A percentile compares a stretch with the other conserved stretches of the same genome.
phyloP scores from a whole-genome alignment of 805 yeast genomes.

The Saturnispora zaruensis region DNA sequence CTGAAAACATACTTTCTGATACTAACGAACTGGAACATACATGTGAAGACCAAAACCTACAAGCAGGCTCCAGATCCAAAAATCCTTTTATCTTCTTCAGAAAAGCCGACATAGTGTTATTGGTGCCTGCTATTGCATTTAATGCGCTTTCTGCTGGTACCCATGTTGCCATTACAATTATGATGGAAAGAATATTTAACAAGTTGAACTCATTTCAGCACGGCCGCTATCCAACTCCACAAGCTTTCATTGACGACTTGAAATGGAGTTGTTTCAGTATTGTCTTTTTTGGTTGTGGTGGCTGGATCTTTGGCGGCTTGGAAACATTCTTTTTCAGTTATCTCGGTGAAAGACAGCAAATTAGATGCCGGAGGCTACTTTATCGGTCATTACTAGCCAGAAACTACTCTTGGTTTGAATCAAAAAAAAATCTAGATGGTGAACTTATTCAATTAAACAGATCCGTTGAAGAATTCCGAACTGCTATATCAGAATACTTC shows the following conservation, averaged over 20 bases:
- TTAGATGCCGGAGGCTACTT: slow-evolving; percentile 42
- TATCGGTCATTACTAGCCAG: slow-evolving; percentile 38
- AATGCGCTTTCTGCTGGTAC: slow-evolving; percentile 46
- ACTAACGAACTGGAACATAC: neutral
- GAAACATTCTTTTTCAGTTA: slow-evolving; percentile 55
- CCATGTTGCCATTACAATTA: slow-evolving; percentile 52
- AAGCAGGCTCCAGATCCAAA: slow-evolving; percentile 1
- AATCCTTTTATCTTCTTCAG: slow-evolving; percentile 23
- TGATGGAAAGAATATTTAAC: slow-evolving; percentile 59
- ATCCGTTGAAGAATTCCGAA: slow-evolving; percentile 64
- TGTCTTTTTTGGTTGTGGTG: slow-evolving; percentile 38
- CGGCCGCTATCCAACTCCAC: slow-evolving; percentile 26
- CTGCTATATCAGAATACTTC: slow-evolving; percentile 58
- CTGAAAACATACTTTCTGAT: neutral
- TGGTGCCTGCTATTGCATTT: slow-evolving; percentile 15
- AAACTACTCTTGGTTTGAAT: slow-evolving; percentile 57
- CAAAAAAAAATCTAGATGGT: slow-evolving; percentile 50
- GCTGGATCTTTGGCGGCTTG: slow-evolving; percentile 40
- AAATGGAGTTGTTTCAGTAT: slow-evolving; percentile 31
- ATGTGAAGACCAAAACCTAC: neutral
- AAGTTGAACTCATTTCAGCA: slow-evolving; percentile 29
- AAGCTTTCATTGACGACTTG: slow-evolving; percentile 30
- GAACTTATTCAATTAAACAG: slow-evolving; percentile 57
- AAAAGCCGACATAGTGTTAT: slow-evolving; percentile 19
- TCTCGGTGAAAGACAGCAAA: slow-evolving; percentile 65